Percentiles rank a stretch among this genome's conserved stretches.
Evolutionary conservation across 345 rosid genomes (phyloP).

Genomic region (Gossypium ekmanianum): DNA sequence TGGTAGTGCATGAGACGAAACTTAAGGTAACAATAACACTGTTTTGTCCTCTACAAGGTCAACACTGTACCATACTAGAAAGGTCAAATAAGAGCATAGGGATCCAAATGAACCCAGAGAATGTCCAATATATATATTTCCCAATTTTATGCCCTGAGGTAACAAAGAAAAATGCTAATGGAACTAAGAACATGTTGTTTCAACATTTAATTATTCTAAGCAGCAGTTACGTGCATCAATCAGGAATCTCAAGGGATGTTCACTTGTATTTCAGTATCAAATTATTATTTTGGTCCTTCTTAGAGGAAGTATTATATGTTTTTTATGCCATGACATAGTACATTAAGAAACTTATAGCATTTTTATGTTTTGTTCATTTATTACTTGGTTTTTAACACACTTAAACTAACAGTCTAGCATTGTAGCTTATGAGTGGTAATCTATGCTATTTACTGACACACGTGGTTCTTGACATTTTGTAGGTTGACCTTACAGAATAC

Average conservation of each 20-base stretch:
- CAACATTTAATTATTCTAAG: background rate
- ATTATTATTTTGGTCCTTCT: background rate
- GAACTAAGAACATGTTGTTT: background rate
- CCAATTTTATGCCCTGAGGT: background rate
- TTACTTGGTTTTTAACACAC: background rate
- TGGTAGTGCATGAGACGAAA: slow-evolving; percentile 92
- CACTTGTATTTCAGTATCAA: background rate
- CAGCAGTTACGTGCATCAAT: background rate
- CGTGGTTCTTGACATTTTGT: slow-evolving; percentile 20
- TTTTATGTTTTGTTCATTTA: background rate
- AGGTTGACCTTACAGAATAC: slow-evolving; percentile 97
- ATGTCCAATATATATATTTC: background rate
- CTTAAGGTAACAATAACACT: slow-evolving; percentile 58
- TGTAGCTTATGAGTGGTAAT: background rate
- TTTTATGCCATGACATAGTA: background rate
- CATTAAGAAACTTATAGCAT: background rate
- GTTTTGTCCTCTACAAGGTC: slow-evolving; percentile 1
- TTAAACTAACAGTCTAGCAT: background rate
- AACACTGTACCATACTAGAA: background rate
- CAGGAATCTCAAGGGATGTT: background rate
- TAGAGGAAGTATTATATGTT: background rate
- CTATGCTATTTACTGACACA: slow-evolving; percentile 2
- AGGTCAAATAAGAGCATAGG: background rate
- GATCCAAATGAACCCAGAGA: background rate
- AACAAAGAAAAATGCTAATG: background rate